phyloP scores from a whole-genome alignment of 2,329 filamentous ascomycete genomes.

The Claviceps spartinae region DNA sequence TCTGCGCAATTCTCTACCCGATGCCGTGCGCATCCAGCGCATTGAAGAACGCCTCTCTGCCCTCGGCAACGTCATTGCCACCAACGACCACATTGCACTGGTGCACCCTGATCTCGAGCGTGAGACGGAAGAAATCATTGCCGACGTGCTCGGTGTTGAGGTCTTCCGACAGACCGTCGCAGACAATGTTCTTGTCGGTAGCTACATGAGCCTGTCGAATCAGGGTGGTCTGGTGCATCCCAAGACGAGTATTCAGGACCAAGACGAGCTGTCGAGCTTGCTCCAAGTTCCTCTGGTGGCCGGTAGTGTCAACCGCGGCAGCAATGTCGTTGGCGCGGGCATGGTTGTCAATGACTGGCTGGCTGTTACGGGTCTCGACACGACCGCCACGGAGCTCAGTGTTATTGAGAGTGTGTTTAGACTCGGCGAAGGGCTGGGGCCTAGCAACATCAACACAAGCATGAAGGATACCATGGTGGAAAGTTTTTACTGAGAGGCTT shows the following conservation, averaged over 20 bases:
- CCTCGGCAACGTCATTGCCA: slow-evolving; percentile 91
- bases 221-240: slow-evolving; percentile 94
- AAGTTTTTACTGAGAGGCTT: slow-evolving; percentile 67
- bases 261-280: slow-evolving; percentile 88
- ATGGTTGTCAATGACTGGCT: slow-evolving; percentile 68
- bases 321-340: slow-evolving; percentile 77
- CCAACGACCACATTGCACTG: slow-evolving; percentile 92
- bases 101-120: slow-evolving; percentile 94
- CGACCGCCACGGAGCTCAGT: slow-evolving; percentile 92
- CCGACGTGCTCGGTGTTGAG: slow-evolving; percentile 81
- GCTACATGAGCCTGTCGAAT: slow-evolving; percentile 93
- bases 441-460: slow-evolving; percentile 63
- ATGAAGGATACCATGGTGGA: slow-evolving; percentile 99
- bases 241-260: slow-evolving; percentile 92
- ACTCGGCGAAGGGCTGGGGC: slow-evolving; percentile 72
- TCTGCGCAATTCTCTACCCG: slow-evolving; percentile 85
- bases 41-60: slow-evolving; percentile 96
- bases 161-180: slow-evolving; percentile 91
- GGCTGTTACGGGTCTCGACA: slow-evolving; percentile 84
- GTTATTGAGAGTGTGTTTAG: slow-evolving; percentile 95
- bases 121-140: slow-evolving; percentile 97
- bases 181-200: slow-evolving; percentile 91
- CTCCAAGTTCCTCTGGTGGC: slow-evolving; percentile 93
- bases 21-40: slow-evolving; percentile 83
- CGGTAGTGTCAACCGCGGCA: slow-evolving; percentile 84